Conservation (phyloP, 441 rosid species). For the Sinapis alba region DNA sequence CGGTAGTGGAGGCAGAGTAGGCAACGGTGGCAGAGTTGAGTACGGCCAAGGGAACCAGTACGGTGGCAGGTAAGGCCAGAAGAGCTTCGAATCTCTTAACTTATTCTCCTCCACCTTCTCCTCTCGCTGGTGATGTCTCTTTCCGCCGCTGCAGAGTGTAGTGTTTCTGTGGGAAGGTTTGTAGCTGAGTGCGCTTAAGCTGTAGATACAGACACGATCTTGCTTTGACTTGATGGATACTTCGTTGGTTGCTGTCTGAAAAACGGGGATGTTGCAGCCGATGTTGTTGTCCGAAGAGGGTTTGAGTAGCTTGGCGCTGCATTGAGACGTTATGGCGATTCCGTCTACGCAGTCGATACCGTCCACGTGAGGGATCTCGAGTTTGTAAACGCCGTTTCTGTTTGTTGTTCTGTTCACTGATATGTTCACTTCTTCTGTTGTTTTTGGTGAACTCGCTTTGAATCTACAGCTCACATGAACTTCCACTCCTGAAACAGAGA, state of each 20-base stretch:
- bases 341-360: slow-evolving; percentile 71
- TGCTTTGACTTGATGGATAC: slow-evolving; percentile 64
- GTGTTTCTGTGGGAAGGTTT: slow-evolving; percentile 51
- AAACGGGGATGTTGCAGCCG: slow-evolving; percentile 53
- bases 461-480: slow-evolving; percentile 66
- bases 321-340: slow-evolving; percentile 50
- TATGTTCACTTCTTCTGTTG: slow-evolving; percentile 59
- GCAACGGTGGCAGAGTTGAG: slow-evolving; percentile 37
- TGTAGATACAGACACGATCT: slow-evolving; percentile 63
- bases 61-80: slow-evolving; percentile 61
- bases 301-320: slow-evolving; percentile 54
- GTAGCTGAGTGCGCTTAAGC: slow-evolving; percentile 64
- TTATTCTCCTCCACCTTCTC: slow-evolving; percentile 19
- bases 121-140: slow-evolving; percentile 21
- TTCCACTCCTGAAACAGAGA: slow-evolving; percentile 47
- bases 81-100: slow-evolving; percentile 46
- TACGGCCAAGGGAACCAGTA: slow-evolving; percentile 60
- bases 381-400: slow-evolving; percentile 55
- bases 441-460: slow-evolving; percentile 55
- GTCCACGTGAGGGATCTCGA: slow-evolving; percentile 66
- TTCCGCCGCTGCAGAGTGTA: slow-evolving; percentile 45
- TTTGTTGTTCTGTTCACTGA: slow-evolving; percentile 67
- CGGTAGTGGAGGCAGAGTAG: slow-evolving; percentile 44
- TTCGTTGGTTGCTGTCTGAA: slow-evolving; percentile 51
- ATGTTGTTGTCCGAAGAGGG: slow-evolving; percentile 31